Base-by-base conservation (phyloP, 495 filamentous ascomycete genomes). In the Rhypophila decipiens region DNA sequence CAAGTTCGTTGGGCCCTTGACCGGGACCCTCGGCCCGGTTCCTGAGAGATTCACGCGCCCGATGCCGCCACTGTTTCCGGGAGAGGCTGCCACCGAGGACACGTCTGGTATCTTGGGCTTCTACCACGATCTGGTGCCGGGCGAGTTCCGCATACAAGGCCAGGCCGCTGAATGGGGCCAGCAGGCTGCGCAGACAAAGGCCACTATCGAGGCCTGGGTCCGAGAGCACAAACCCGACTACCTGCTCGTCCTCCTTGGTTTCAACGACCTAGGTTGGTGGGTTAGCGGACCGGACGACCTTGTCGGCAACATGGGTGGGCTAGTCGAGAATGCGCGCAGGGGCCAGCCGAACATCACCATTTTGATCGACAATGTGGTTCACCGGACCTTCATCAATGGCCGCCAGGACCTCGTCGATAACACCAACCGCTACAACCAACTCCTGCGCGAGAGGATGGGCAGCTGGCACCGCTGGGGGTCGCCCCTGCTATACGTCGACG, bases 151-250 rank as follows among this genome's bases (percentile, higher is more conserved):
- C n/a, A n/a, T n/a, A n/a, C n/a, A n/a, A n/a, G n/a, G n/a, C 42
- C 62, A 65, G 43, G 58, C 52, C 31, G 47, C 60, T 10, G 50
- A 24, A 7, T 46, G 53, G 39, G 66, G 66, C 4, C 51, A 50
- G 8, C 59, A 61, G 50, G 49, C 49, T 8, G 10, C 24, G 18
- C 55, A 65, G 20, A 60, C 65, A 8, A 72, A 69, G 51, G 50
- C 50, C 29, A 57, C 68, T 34, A 65, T 76, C 45, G 64, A 65
- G 43, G 59, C 69, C 47, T 49, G 70, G 43, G 65, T 73, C 7
- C 64, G 65, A 21, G 55, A 49, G 33, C 67, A 71, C 47, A 61
- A 63, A 36, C 50, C 62, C 3, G 61, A 76, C 48, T 59, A 56
- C 17, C 53, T 59, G 8, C 51, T 69, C 5, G 55, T 67, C 29